Evolutionary conservation across 345 rosid genomes (phyloP).

Genomic region (Clarkia xantiana): DNA sequence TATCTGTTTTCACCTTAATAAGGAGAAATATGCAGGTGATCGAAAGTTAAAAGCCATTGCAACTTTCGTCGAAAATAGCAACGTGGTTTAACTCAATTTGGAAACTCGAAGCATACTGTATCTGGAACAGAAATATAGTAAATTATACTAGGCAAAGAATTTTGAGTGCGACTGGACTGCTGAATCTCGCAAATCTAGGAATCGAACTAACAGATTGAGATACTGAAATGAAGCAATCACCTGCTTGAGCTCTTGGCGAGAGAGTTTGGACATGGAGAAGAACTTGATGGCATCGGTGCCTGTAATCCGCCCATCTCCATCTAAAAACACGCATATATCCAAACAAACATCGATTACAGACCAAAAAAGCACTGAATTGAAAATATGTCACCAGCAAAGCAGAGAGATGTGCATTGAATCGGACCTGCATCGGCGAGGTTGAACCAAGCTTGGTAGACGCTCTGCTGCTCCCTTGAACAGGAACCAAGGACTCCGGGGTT

Average conservation of each 20-base stretch:
- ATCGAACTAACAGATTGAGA: neutral
- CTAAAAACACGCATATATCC: slow-evolving; percentile 10
- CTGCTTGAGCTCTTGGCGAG: slow-evolving; percentile 90
- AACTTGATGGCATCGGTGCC: slow-evolving; percentile 73
- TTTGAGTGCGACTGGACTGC: no score
- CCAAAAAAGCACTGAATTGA: neutral
- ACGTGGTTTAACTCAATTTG: no score
- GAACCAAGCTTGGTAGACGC: slow-evolving; percentile 79
- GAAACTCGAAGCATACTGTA: no score
- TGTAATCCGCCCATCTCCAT: slow-evolving; percentile 74
- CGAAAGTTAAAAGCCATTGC: no score
- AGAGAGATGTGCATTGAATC: neutral
- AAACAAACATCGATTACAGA: neutral
- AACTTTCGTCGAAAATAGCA: no score
- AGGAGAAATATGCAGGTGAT: no score
- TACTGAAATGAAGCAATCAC: slow-evolving; percentile 10
- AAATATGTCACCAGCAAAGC: neutral
- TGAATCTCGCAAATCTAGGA: no score
- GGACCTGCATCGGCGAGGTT: slow-evolving; percentile 65
- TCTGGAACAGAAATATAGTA: no score
- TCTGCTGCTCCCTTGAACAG: slow-evolving; percentile 55
- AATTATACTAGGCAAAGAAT: no score
- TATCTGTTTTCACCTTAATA: no score
- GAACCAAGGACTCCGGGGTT: slow-evolving; percentile 19
- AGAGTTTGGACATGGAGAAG: slow-evolving; percentile 68